A percentile compares a stretch with the other conserved stretches of the same genome.
phyloP scores from a whole-genome alignment of 1,284 basidiomycete species.

The Sporisorium graminicola region DNA sequence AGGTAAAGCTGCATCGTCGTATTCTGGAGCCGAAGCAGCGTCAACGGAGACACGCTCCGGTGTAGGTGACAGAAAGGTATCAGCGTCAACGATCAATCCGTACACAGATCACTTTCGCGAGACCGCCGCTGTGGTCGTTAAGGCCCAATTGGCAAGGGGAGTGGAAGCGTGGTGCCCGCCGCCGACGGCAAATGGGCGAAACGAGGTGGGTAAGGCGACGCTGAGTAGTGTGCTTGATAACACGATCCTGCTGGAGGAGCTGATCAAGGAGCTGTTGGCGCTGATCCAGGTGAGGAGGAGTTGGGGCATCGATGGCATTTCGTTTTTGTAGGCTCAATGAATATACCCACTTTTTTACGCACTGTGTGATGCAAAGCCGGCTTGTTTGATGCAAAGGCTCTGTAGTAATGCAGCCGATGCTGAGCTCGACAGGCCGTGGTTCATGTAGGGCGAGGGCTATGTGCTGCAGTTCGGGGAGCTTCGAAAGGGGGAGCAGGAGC shows the following conservation, averaged over 20 bases:
- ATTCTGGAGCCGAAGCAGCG: not conserved
- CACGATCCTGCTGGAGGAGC: slow-evolving; percentile 93
- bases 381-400: too few species aligned
- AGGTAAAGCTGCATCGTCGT: slow-evolving; percentile 7
- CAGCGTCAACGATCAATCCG: slow-evolving; percentile 46
- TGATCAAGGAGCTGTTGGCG: slow-evolving; percentile 90
- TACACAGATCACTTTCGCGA: slow-evolving; percentile 82
- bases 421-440: too few species aligned
- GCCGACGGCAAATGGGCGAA: slow-evolving; percentile 1
- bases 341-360: slow-evolving; percentile 3
- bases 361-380: not conserved
- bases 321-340: slow-evolving; percentile 4
- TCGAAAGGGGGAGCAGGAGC: not conserved
- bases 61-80: slow-evolving; percentile 27
- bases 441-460: too few species aligned
- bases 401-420: too few species aligned
- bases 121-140: slow-evolving; percentile 80
- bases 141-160: slow-evolving; percentile 76
- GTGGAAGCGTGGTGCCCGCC: slow-evolving; percentile 27
- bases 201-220: slow-evolving; percentile 72
- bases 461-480: too few species aligned
- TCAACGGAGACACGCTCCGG: slow-evolving; percentile 1
- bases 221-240: slow-evolving; percentile 91
- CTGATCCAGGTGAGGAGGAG: slow-evolving; percentile 86
- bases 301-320: slow-evolving; percentile 80